phyloP scores from a whole-genome alignment of 345 rosid genomes.

The Brassica nigra region DNA sequence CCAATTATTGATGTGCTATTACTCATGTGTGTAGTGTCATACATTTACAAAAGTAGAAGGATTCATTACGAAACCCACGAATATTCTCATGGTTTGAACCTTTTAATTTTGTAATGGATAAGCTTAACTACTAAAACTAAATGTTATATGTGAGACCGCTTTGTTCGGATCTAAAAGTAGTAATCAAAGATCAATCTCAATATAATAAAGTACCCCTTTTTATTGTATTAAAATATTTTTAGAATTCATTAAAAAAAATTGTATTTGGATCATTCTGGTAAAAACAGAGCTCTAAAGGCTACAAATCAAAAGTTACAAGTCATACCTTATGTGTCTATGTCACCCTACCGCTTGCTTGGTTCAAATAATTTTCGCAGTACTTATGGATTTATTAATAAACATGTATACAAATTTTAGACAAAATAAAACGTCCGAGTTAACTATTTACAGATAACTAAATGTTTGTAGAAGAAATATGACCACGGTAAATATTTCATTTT shows the following conservation, averaged over 20 bases:
- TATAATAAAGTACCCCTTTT: constrained; percentile 15
- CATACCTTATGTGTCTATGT: neutral
- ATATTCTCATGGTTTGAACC: constrained; percentile 9
- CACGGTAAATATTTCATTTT: neutral
- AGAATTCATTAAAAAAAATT: neutral
- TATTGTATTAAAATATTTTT: neutral
- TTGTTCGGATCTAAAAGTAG: constrained; percentile 33
- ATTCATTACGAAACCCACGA: constrained; percentile 2
- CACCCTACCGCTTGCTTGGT: constrained; percentile 18
- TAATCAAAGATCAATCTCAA: constrained; percentile 22
- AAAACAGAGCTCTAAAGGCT: constrained; percentile 11
- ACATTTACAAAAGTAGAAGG: constrained; percentile 22
- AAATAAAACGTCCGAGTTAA: neutral
- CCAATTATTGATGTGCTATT: neutral
- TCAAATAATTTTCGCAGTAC: constrained; percentile 27
- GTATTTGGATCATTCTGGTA: constrained; percentile 23
- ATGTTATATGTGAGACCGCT: constrained; percentile 22
- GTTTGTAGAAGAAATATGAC: neutral
- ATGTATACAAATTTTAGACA: neutral
- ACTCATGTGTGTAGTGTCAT: neutral
- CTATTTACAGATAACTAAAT: neutral
- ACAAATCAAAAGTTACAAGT: constrained; percentile 18
- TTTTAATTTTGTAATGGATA: constrained; percentile 25
- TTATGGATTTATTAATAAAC: neutral
- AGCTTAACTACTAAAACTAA: neutral